Evolutionary conservation across 805 yeast species (phyloP).

Genomic region (Yarrowia sp.): DNA sequence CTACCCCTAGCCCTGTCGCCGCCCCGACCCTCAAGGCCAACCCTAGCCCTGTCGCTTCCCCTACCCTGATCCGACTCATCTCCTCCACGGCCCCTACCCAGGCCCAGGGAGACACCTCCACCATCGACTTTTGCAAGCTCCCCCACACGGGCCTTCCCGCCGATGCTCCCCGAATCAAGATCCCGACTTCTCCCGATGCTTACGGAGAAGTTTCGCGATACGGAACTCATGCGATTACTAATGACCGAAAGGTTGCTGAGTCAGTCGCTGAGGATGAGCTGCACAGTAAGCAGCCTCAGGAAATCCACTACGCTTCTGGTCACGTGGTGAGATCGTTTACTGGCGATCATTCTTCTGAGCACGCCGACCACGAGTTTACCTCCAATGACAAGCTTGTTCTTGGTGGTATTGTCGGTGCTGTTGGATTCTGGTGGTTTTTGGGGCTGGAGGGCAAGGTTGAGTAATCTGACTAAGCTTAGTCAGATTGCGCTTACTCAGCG

Average conservation of each 20-base stretch:
- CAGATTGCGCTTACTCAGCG: no score
- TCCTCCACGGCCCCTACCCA: constrained; percentile 31
- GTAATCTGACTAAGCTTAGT: constrained; percentile 14
- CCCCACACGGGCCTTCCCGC: constrained; percentile 41
- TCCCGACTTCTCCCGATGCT: constrained; percentile 23
- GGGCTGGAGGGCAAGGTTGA: constrained; percentile 32
- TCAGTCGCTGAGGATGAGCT: constrained; percentile 6
- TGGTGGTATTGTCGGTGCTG: constrained; percentile 37
- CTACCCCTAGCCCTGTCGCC: not conserved
- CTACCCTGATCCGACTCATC: constrained; percentile 5
- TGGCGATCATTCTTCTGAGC: not conserved
- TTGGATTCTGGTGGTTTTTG: constrained; percentile 42
- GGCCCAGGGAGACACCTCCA: constrained; percentile 40
- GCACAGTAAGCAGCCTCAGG: constrained; percentile 14
- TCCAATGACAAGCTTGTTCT: constrained; percentile 38
- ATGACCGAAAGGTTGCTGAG: constrained; percentile 16
- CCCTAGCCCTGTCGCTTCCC: not conserved
- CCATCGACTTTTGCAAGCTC: constrained; percentile 40
- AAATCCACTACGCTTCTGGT: constrained; percentile 19
- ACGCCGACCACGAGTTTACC: not conserved
- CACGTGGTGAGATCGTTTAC: not conserved
- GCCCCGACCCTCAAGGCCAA: no score
- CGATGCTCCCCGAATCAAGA: constrained; percentile 31
- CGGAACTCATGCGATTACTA: constrained; percentile 3
- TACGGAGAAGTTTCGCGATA: constrained; percentile 7